Evolutionary conservation across 345 rosid genomes (phyloP), one percentile per base, ranked within the genome.

Genomic region (Pelargonium nanum): DNA sequence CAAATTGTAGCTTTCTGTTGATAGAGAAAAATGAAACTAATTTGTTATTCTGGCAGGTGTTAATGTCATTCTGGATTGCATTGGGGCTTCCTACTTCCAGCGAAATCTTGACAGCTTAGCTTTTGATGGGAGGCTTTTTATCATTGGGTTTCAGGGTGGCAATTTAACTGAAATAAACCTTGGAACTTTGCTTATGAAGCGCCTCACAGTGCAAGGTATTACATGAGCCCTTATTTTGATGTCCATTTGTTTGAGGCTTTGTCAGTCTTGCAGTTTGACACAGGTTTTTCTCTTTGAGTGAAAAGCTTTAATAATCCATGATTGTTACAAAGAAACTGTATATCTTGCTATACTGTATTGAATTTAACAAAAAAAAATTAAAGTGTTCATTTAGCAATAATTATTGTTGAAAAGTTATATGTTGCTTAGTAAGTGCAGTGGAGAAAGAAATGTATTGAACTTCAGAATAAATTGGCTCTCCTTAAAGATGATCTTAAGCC

Each of bases 151-250:
- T 64, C 83, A 80, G 83, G 78, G 90, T 62, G 96, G 98, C 65
- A 74, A 78, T 3, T 73, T 65, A 32, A 77, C 95, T 0, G 87
- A 88, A 70, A 64, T 85, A 55, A 83, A 85, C 60, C 67, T 91
- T 9, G 62, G 64, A 52, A 66, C 83, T 52, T 54, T 91, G 61
- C 81, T 83, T 24, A 81, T 88, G 10, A 88, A 78, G 73, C 91
- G 96, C 54, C 84, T 81, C 74, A 88, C 94, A 0, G 88, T 91
- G 67, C 91, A 88, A 88, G 97, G 97, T 91, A 76, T 13, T 22
- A 17, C 21, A 4, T 12, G 24, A 24, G 22, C 50, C 21, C 56
- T 34, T 45, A 10, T 16, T 54, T 52, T 57, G 16, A 17, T 22
- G 24, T 22, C 23, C 4, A 34, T 45, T 30, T 20, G 10, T 48